These are phyloP conservation scores for Polygonum maritimum DNA, from an alignment of 148 eudicot genomes.

Conservation along the genomic window DNA sequence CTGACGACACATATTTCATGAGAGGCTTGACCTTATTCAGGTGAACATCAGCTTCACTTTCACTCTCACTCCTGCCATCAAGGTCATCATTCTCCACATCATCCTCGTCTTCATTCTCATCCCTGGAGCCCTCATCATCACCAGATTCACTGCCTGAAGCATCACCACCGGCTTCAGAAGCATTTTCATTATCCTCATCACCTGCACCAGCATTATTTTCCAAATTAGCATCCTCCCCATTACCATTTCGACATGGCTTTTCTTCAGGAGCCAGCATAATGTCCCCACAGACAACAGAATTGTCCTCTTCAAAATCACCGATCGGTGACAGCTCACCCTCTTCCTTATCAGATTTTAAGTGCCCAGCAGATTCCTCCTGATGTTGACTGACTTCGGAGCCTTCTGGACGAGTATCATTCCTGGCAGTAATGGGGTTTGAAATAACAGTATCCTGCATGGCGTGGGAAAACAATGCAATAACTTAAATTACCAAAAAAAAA, in stretches of 20 bases:
- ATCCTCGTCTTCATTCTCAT: slow-evolving; percentile 69
- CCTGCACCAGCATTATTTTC: slow-evolving; percentile 66
- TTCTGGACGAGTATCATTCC: slow-evolving; percentile 31
- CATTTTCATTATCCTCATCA: slow-evolving; percentile 84
- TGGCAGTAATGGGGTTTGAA: slow-evolving; percentile 27
- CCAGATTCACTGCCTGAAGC: slow-evolving; percentile 72
- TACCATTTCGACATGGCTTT: slow-evolving; percentile 21
- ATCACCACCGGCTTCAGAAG: slow-evolving; percentile 63
- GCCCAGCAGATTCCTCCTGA: slow-evolving; percentile 27
- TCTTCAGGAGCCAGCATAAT: slow-evolving; percentile 24
- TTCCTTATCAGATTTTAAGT: slow-evolving; percentile 62
- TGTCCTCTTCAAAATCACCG: slow-evolving; percentile 64
- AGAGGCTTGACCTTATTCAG: slow-evolving; percentile 46
- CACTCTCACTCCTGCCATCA: slow-evolving; percentile 75
- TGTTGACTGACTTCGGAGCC: slow-evolving; percentile 22
- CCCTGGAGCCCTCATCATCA: slow-evolving; percentile 74
- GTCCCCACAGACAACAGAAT: slow-evolving; percentile 30
- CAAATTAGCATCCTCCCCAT: slow-evolving; percentile 34
- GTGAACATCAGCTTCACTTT: slow-evolving; percentile 6
- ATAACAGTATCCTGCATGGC: slow-evolving; percentile 37
- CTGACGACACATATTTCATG: slow-evolving; percentile 46
- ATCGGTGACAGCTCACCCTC: slow-evolving; percentile 81
- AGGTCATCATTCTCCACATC: slow-evolving; percentile 60
- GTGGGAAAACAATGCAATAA: slow-evolving; percentile 11
- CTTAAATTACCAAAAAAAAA: background rate